Evolutionary conservation across 2,329 filamentous ascomycete species (phyloP), one percentile per base, ranked within the genome.

Genomic region (Falciphora oryzae): DNA sequence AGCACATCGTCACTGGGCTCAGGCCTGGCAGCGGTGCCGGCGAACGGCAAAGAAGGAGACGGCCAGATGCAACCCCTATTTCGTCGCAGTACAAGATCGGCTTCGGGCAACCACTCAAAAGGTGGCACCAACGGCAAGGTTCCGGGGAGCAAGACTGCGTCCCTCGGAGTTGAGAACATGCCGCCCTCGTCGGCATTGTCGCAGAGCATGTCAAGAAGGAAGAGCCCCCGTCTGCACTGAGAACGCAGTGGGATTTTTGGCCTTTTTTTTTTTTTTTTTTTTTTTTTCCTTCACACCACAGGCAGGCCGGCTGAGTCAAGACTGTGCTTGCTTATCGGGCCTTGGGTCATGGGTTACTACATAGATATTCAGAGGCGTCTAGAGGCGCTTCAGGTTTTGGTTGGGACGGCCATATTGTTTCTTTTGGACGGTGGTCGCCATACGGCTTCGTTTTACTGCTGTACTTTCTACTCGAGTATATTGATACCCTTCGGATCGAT

Each of bases 81-180:
- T 67, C 85, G 83, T 76, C 80, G 79, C 64, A 79, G 75, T 68
- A 74, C 69, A 50, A 73, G 74, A 65, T 70, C 69, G 44, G 70
- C 73, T 13, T 72, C 74, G 65, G 66, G 67, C 60, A 57, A 68
- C 65, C 28, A 64, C 6, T n/a, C 18, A 8, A 75, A 65, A 76
- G 73, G 66, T 70, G 72, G 10, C 38, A 38, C 63, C 22, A 53
- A 38, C 29, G 29, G 16, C 63, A 56, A 57, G 35, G 18, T 29
- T 44, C n/a, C 18, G 27, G 53, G n/a, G 25, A 57, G 62, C 62
- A 32, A n/a, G 58, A 66, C 75, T 22, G 68, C 69, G 58, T 72
- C 73, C 0, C 81, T 83, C 61, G 83, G 82, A 8, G 73, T 80
- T 58, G 83, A 86, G 73, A 86, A 86, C 65, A 66, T 83, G 65